Evolutionary conservation across 2,329 filamentous ascomycete species (phyloP).

Genomic region (Xylariaceae sp.): DNA sequence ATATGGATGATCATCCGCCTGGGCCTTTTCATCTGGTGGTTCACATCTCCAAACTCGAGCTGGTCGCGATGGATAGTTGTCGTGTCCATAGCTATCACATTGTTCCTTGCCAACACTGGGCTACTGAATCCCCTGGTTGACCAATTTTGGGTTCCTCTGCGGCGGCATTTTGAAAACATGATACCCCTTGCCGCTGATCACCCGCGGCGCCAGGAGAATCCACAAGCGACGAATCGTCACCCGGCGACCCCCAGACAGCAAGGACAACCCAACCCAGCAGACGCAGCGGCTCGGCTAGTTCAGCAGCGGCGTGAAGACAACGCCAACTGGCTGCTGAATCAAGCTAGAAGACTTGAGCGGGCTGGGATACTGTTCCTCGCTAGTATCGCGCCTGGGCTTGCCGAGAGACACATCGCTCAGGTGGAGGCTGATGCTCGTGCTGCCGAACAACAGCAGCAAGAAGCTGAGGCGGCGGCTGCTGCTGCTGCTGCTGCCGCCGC

Average conservation of each 20-base stretch:
- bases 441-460: constrained; percentile 37
- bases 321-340: constrained; percentile 40
- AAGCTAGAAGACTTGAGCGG: constrained; percentile 49
- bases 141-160: constrained; percentile 47
- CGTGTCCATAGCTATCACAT: constrained; percentile 41
- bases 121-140: constrained; percentile 48
- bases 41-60: constrained; percentile 49
- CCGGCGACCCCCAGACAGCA: constrained; percentile 20
- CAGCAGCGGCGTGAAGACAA: constrained; percentile 37
- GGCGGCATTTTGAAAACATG: constrained; percentile 51
- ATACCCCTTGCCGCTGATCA: constrained; percentile 42
- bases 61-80: constrained; percentile 54
- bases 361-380: constrained; percentile 56
- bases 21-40: constrained; percentile 56
- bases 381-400: constrained; percentile 58
- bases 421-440: constrained; percentile 44
- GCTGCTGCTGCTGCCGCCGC: constrained; percentile 20
- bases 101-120: constrained; percentile 55
- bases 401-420: constrained; percentile 56
- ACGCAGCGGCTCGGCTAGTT: constrained; percentile 47
- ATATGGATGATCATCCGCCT: constrained; percentile 55
- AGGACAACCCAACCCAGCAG: constrained; percentile 33
- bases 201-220: constrained; percentile 21
- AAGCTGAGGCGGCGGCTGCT: constrained; percentile 30
- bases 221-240: constrained; percentile 19